Evolutionary conservation across 768 basidiomycete genomes (phyloP), one percentile per base, ranked within the genome.

Genomic region (Pholiota molesta): DNA sequence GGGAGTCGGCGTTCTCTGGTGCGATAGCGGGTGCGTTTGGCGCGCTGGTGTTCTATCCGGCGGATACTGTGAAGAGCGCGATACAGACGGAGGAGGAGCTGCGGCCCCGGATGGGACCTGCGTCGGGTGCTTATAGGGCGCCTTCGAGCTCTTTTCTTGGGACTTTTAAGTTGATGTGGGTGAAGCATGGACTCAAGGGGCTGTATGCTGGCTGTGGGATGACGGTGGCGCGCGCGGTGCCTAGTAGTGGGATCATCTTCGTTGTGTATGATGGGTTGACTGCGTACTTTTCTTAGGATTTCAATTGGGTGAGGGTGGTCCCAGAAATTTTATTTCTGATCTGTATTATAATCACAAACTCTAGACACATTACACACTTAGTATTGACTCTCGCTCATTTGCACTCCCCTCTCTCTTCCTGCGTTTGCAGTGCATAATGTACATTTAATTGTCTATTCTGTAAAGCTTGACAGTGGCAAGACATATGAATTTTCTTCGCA

Each of bases 71-170:
- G 68, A 99, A 99, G 82, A 92, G 90, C 64, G 84, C 94, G 61
- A 92, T 99, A 72, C 97, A 98, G 80, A 99, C 97, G 0, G 91
- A 90, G 72, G 91, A 92, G 57, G 96, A 97, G 74, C 80, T 97
- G 60, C 80, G 91, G 8, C 86, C 88, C 40, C 64, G 73, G 5
- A 21, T 29, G 75, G 76, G 19, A 62, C 62, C 45, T 33, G 51
- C 53, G 49, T 6, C 23, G 5, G 47, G n/a, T 11, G 47, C 19
- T 13, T 49, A 49, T 49, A 40, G 61, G 51, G 42, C 54, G 49
- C 60, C 42, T 8, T 40, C 68, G 55, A 65, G 74, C 76, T 68
- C 85, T 71, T 78, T 90, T 80, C 71, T 75, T 75, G 68, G 81
- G 35, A 91, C 87, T 55, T 87, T 86, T 37, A 81, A 72, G 68